These are phyloP conservation scores for Hypoxylon lenormandii DNA, from an alignment of 495 filamentous ascomycete species.

Conservation along the genomic window DNA sequence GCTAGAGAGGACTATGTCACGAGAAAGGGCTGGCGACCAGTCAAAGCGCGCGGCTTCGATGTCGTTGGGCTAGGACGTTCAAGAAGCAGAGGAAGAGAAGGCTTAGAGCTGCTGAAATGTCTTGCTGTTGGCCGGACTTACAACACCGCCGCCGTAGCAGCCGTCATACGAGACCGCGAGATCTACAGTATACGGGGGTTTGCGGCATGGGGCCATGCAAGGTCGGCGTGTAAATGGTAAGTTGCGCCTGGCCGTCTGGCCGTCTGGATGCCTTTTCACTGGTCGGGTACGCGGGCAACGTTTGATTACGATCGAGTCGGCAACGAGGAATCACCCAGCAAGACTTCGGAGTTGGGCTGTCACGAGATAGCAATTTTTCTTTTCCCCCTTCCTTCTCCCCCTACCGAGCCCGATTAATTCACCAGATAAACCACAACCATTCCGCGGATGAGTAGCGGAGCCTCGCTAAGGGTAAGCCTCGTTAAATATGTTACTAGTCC, in stretches of 20 bases:
- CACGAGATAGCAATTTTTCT: too few species aligned
- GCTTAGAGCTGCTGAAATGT: conserved; percentile 19
- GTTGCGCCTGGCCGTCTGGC: conserved; percentile 41
- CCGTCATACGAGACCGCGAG: conserved; percentile 25
- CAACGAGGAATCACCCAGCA: conserved; percentile 4
- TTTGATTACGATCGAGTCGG: conserved; percentile 36
- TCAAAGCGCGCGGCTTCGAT: conserved; percentile 13
- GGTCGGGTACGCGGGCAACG: conserved; percentile 25
- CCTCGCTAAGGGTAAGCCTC: too few species aligned
- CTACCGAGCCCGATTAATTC: not conserved
- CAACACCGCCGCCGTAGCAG: conserved; percentile 36
- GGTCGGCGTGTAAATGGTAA: conserved; percentile 47
- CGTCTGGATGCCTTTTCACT: conserved; percentile 33
- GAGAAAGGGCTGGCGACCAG: conserved; percentile 26
- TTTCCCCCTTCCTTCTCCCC: not conserved
- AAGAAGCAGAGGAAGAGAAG: not conserved
- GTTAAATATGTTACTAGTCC: too few species aligned
- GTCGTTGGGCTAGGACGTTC: conserved; percentile 16
- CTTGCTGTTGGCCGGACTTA: conserved; percentile 37
- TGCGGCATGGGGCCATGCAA: conserved; percentile 43
- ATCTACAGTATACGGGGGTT: conserved; percentile 41
- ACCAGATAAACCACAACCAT: not conserved
- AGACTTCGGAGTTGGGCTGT: conserved; percentile 1
- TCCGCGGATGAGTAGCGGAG: too few species aligned
- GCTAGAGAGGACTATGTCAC: conserved; percentile 23